Base-by-base conservation (phyloP, 2,329 filamentous ascomycete species). In the Pyrenophora seminiperda region DNA sequence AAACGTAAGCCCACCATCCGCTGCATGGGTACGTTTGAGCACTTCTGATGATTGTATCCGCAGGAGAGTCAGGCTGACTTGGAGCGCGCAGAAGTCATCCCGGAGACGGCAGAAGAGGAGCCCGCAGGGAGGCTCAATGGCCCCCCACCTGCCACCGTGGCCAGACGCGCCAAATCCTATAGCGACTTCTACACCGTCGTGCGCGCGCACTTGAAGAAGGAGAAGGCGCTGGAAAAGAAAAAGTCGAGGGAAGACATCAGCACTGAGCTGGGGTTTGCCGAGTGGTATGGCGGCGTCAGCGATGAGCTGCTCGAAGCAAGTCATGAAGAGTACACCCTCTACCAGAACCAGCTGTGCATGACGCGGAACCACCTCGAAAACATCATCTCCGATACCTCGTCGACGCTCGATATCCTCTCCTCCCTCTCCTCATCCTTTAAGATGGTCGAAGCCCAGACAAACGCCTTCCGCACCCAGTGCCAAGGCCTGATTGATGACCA, bases 401-500 rank as follows among this genome's bases (percentile, higher is more conserved):
- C 82, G 14, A 88, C 91, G 0, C 79, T 99, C 31, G 80, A 85
- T 34, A 79, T 95, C 14, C 81, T 99, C 20, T 87, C 89, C 13
- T 85, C 83, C 0, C 81, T 99, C 13, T 92, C 92, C 11, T 84
- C 87, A 62, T 93, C 92, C 4, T 99, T 99, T 76, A 86, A 87
- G 60, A 80, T 87, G 0, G 93, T 99, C 40, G 91, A 97, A 64
- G 79, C 83, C 7, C 93, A 97, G 75, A 99, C 94, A 0, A 90
- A 88, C n/a, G 87, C 89, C 11, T 97, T 99, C 76, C 90, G 92
- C 70, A 85, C 88, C 38, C 91, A 96, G 73, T 99, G 94, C 74
- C 91, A 97, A 68, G 89, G 90, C 48, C 80, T 99, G 2, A 77
- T 97, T 22, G 79, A 83, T 1, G 92, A 96, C 63, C 91, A 97